Base-by-base conservation (phyloP, 2,329 filamentous ascomycete genomes). In the Neopestalotiopsis rosae region DNA sequence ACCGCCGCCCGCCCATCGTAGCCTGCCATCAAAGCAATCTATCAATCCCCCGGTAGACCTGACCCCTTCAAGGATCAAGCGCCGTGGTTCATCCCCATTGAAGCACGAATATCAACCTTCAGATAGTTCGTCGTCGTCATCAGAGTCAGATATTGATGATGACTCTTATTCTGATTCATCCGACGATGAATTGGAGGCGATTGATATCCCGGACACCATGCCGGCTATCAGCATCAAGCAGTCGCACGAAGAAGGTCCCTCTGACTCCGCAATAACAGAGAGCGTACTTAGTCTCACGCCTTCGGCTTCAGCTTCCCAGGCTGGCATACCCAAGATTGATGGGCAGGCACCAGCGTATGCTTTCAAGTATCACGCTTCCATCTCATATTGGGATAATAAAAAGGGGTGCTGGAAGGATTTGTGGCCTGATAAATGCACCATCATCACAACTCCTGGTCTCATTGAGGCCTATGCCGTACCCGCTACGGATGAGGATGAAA, bases 31-130 rank as follows among this genome's bases (percentile, higher is more conserved):
- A 61, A 79, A 83, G 72, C 78, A 83, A 70, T 71, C 81, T 17
- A 72, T 75, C 78, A 63, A 76, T 71, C 85, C 78, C 72, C 90
- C 79, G 76, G 84, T 76, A 76, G 90, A 83, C 74, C 79, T 74
- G 73, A 80, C 68, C 75, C 82, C 71, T 73, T 79, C 78, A 72
- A 85, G 79, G 79, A 72, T 89, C 28, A 88, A 91, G 76, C 89
- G 95, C 59, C 90, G 94, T 20, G 92, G 90, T 1, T 98, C 96
- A 0, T 99, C 96, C 1, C 96, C 96, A 0, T 85, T 99, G 64
- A 99, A 99, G 82, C 95, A 98, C 77, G 95, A 99, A 81, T 99
- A 98, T 75, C 91, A 95, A 71, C 95, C 95, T 14, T 98, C 96
- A 1, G 89, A 91, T 65, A 80, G 85, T 62, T 90, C 88, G 0